A percentile compares a stretch with the other conserved stretches of the same genome.
These are phyloP conservation scores for Fusarium secorum DNA, from an alignment of 2,329 filamentous ascomycete genomes.

Conservation along the genomic window DNA sequence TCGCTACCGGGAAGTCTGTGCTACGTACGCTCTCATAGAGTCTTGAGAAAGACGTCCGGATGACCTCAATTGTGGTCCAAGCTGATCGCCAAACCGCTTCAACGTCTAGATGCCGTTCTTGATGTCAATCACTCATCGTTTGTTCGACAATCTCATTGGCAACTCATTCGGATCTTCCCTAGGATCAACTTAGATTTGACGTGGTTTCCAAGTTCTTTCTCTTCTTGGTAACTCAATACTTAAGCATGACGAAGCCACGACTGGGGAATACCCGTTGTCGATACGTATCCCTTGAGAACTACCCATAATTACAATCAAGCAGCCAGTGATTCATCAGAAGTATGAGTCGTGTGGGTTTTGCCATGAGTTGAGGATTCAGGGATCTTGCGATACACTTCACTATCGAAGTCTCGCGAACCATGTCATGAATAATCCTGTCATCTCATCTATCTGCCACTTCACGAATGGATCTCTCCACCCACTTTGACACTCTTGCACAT, in stretches of 20 bases:
- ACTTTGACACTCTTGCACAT: neutral
- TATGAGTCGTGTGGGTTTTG: neutral
- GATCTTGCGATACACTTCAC: neutral
- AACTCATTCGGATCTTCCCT: slow-evolving; percentile 12
- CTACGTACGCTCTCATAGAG: slow-evolving; percentile 7
- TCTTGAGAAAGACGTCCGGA: neutral
- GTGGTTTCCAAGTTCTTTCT: slow-evolving; percentile 7
- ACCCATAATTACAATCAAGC: neutral
- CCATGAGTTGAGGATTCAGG: neutral
- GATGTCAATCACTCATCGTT: neutral
- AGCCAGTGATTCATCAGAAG: neutral
- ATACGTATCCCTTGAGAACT: slow-evolving; percentile 6
- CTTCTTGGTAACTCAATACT: slow-evolving; percentile 5
- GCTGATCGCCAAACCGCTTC: neutral
- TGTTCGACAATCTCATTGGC: neutral
- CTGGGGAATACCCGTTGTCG: neutral
- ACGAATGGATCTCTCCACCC: neutral
- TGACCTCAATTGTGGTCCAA: slow-evolving; percentile 7
- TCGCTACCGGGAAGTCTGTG: neutral
- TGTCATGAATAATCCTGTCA: neutral
- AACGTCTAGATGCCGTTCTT: neutral
- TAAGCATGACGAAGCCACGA: slow-evolving; percentile 12
- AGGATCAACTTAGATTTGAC: slow-evolving; percentile 1
- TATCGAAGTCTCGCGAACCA: neutral
- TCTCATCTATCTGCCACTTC: slow-evolving; percentile 9